phyloP scores from a whole-genome alignment of 2,329 filamentous ascomycete genomes.

The Dactylonectria estremocensis region DNA sequence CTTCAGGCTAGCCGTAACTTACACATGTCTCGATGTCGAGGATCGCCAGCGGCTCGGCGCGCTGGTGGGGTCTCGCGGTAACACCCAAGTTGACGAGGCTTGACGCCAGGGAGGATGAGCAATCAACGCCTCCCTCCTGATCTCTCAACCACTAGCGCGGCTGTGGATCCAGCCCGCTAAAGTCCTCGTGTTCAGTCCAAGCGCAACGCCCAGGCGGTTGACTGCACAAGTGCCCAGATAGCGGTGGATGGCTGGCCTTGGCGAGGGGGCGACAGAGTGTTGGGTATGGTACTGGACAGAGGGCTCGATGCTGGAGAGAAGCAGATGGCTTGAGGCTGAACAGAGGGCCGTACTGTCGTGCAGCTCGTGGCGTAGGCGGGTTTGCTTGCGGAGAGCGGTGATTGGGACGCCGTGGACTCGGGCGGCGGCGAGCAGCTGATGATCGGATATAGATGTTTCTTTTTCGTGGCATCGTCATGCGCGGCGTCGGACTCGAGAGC shows the following conservation, averaged over 20 bases:
- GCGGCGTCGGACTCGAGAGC: background rate
- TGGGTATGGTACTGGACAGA: background rate
- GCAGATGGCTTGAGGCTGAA: no score
- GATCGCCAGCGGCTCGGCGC: background rate
- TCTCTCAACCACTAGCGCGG: background rate
- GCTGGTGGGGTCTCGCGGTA: background rate
- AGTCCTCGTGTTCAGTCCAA: background rate
- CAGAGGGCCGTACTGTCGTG: no score
- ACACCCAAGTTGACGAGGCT: background rate
- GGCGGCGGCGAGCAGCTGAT: slow-evolving; percentile 7
- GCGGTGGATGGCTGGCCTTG: background rate
- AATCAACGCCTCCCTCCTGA: background rate
- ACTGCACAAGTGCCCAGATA: background rate
- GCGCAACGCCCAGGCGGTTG: background rate
- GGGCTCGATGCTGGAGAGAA: background rate
- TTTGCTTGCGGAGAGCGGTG: slow-evolving; percentile 9
- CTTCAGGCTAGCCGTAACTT: no score
- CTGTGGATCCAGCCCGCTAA: background rate
- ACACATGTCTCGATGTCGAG: background rate
- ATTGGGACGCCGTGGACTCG: slow-evolving; percentile 10
- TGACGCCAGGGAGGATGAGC: background rate
- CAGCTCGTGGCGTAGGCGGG: background rate
- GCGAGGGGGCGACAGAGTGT: background rate
- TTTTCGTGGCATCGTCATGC: no score
- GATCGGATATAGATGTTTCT: slow-evolving; percentile 1